Percentiles rank a stretch among this genome's conserved stretches.
Conservation (phyloP, 306 rosid genomes). For the Geum urbanum region DNA sequence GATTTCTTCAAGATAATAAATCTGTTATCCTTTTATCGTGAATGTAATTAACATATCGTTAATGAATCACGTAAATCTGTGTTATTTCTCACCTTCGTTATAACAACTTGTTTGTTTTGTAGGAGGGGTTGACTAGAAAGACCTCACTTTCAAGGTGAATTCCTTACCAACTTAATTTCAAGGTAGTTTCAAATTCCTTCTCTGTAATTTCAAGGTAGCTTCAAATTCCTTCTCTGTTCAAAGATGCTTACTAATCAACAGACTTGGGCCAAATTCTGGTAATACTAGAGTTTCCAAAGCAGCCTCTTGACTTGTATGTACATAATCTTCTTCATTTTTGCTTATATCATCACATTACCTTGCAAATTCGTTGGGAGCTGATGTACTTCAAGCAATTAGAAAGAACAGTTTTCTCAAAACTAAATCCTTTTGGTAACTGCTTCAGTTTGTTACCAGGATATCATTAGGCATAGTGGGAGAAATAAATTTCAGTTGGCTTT, state of each 20-base stretch:
- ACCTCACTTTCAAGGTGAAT: not conserved
- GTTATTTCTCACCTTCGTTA: too few species aligned
- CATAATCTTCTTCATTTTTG: not conserved
- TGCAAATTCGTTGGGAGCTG: not conserved
- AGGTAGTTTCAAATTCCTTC: not conserved
- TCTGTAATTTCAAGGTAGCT: not conserved
- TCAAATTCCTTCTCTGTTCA: not conserved
- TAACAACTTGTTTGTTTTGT: not conserved
- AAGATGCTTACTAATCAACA: not conserved
- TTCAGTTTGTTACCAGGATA: not conserved
- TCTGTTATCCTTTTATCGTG: too few species aligned
- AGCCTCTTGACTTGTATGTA: conserved; percentile 5
- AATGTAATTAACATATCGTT: too few species aligned
- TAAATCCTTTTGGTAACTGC: not conserved
- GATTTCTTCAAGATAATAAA: too few species aligned
- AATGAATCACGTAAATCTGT: too few species aligned
- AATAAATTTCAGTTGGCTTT: not conserved
- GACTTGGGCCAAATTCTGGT: not conserved
- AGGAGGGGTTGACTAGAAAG: not conserved
- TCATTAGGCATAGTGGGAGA: too few species aligned
- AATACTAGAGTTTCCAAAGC: not conserved
- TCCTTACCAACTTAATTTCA: too few species aligned
- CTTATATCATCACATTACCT: not conserved
- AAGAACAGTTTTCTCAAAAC: not conserved
- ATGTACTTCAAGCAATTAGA: not conserved